Percentiles rank a stretch among this genome's conserved stretches.
These are phyloP conservation scores for Kwoniella sp. DNA, from an alignment of 768 basidiomycete genomes.

Conservation along the genomic window DNA sequence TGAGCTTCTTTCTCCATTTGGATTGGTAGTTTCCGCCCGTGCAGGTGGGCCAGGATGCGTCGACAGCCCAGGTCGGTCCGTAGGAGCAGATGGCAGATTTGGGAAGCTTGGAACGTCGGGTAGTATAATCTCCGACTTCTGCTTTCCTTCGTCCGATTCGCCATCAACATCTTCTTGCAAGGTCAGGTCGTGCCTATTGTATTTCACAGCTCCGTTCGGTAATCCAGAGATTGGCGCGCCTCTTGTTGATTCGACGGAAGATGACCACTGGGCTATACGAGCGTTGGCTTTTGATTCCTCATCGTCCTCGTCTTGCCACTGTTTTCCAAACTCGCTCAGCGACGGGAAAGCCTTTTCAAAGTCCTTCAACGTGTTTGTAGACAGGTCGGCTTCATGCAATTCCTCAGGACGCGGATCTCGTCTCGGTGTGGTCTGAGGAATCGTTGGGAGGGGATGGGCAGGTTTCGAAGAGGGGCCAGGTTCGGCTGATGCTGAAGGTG, in stretches of 20 bases:
- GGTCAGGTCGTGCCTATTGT: conserved; percentile 12
- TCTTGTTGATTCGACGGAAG: conserved; percentile 3
- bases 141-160: conserved; percentile 12
- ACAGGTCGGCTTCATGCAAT: conserved; percentile 12
- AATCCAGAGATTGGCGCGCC: conserved; percentile 8
- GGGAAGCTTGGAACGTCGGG: conserved; percentile 43
- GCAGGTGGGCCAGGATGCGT: conserved; percentile 27
- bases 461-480: conserved; percentile 12
- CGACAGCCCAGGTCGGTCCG: conserved; percentile 26
- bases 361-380: conserved; percentile 37
- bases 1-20: neutral
- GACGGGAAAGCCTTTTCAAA: conserved; percentile 53
- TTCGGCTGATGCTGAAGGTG: conserved; percentile 4
- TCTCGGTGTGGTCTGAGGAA: neutral
- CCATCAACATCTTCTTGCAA: conserved; percentile 21
- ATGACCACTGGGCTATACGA: conserved; percentile 12
- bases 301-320: conserved; percentile 30
- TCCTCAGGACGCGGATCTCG: conserved; percentile 9
- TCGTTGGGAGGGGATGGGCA: conserved; percentile 7
- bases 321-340: conserved; percentile 51
- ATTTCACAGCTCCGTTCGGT: conserved; percentile 21
- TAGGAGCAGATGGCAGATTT: conserved; percentile 41
- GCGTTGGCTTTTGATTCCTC: conserved; percentile 4
- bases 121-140: conserved; percentile 16
- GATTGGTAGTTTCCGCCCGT: conserved; percentile 19